Base-by-base conservation (phyloP, 805 yeast genomes). In the Schizosaccharomyces lindneri region DNA sequence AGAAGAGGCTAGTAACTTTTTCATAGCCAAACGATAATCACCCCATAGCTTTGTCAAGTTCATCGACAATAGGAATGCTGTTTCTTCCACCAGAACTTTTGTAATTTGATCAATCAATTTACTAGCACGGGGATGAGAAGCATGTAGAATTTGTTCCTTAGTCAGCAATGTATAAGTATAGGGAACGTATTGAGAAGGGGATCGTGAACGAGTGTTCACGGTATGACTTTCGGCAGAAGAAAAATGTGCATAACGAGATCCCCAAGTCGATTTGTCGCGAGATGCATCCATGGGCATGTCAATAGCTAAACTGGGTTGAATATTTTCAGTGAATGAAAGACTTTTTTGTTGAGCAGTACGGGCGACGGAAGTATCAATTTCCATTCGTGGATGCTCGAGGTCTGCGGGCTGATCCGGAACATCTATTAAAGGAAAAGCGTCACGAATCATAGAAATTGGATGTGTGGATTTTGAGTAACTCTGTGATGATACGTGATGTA, bases 401-500 rank as follows among this genome's bases (percentile, higher is more conserved):
- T 11, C 6, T 13, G n/a, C 36, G 19, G 57, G 27, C 17, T 19
- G 41, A 36, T 9, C 27, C 1, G 27, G 4, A 3, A 17, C 21
- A 46, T 19, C 21, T 19, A 24, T 24, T 7, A 27, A 15, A 17
- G 51, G 51, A 17, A 46, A 46, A 46, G 51, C 21, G 1, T n/a
- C 17, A n/a, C 27, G 3, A 17, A 46, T 7, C 13, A 46, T 1
- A 21, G 57, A 51, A 2, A 29, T 29, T 13, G 57, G 15, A 24
- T 51, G 5, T 17, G 21, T 21, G 57, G 31, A 4, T 51, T 51
- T 51, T 48, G 43, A 13, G 48, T 29, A 32, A 7, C 24, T 29
- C 15, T n/a, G 21, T 21, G 60, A 29, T 32, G 19, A 19, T 19
- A 57, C 36, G 5, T 27, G 43, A 32, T 57, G 60, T n/a, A 83